These are phyloP conservation scores for Ulvella scutata DNA, from an alignment of 139 green algal genomes.

Conservation along the genomic window DNA sequence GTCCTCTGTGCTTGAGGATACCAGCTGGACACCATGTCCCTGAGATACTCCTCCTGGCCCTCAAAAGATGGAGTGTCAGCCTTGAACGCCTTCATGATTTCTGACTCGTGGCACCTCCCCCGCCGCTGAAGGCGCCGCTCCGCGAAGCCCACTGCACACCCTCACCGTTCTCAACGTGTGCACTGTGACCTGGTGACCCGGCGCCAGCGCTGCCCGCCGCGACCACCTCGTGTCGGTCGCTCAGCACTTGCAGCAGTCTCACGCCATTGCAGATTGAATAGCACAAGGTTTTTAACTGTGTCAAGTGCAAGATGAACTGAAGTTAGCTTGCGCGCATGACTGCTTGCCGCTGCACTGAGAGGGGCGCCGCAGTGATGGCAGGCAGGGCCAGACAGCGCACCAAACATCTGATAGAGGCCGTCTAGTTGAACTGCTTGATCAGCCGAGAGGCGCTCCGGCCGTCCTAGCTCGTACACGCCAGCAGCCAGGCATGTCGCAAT, in stretches of 20 bases:
- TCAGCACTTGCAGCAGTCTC: too few species aligned
- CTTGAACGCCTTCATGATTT: conserved; percentile 37
- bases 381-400: conserved; percentile 8
- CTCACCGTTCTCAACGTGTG: neutral
- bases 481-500: conserved; percentile 34
- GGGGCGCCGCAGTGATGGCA: too few species aligned
- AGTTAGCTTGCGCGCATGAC: too few species aligned
- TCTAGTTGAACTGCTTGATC: conserved; percentile 40
- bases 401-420: conserved; percentile 54
- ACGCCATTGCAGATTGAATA: too few species aligned
- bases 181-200: neutral
- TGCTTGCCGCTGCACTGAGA: too few species aligned
- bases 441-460: conserved; percentile 30
- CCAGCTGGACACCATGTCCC: conserved; percentile 49
- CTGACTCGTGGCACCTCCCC: conserved; percentile 55
- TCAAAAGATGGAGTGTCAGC: conserved; percentile 15
- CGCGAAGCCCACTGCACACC: conserved; percentile 29
- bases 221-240: too few species aligned
- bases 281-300: too few species aligned
- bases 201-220: too few species aligned
- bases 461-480: conserved; percentile 53
- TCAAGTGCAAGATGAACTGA: too few species aligned
- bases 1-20: conserved; percentile 29
- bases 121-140: conserved; percentile 22
- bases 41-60: conserved; percentile 9